These are phyloP conservation scores for Saccharomycopsis oosterbeekiorum DNA, from an alignment of 805 yeast species.

Conservation along the genomic window DNA sequence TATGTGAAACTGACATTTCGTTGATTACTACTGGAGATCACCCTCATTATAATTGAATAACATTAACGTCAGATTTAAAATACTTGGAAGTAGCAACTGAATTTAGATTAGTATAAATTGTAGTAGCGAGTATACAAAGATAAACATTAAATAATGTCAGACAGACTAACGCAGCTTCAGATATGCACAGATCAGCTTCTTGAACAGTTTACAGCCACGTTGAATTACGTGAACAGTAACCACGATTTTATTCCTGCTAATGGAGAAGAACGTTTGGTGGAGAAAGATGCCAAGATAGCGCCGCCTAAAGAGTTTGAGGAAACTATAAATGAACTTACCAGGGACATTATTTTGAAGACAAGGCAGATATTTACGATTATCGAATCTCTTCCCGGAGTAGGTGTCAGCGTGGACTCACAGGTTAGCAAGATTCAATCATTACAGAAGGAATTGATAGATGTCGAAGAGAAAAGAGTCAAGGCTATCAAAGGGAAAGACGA, in stretches of 20 bases:
- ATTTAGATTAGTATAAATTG: too few species aligned
- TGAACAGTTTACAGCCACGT: slow-evolving; percentile 71
- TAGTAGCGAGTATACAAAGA: neutral
- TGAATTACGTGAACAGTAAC: slow-evolving; percentile 69
- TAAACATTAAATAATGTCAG: slow-evolving; percentile 49
- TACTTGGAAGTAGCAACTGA: too few species aligned
- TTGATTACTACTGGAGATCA: too few species aligned
- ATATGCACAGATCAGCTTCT: slow-evolving; percentile 75
- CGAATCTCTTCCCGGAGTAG: slow-evolving; percentile 87
- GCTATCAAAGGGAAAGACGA: slow-evolving; percentile 57
- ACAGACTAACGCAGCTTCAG: slow-evolving; percentile 82
- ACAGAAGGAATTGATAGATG: slow-evolving; percentile 48
- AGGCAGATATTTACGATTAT: slow-evolving; percentile 80
- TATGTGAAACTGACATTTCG: too few species aligned
- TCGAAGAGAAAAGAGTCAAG: slow-evolving; percentile 47
- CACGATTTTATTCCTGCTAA: slow-evolving; percentile 48
- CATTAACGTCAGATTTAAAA: too few species aligned
- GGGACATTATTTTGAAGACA: slow-evolving; percentile 76
- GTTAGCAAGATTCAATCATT: slow-evolving; percentile 50
- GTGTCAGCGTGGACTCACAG: slow-evolving; percentile 70
- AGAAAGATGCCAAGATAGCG: slow-evolving; percentile 51
- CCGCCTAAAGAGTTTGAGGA: slow-evolving; percentile 33
- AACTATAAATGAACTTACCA: slow-evolving; percentile 68
- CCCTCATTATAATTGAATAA: too few species aligned
- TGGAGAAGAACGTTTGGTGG: slow-evolving; percentile 48